Percentiles rank a stretch among this genome's conserved stretches.
These are phyloP conservation scores for Solanum sejunctum DNA, from an alignment of 257 asterid genomes.

Conservation along the genomic window DNA sequence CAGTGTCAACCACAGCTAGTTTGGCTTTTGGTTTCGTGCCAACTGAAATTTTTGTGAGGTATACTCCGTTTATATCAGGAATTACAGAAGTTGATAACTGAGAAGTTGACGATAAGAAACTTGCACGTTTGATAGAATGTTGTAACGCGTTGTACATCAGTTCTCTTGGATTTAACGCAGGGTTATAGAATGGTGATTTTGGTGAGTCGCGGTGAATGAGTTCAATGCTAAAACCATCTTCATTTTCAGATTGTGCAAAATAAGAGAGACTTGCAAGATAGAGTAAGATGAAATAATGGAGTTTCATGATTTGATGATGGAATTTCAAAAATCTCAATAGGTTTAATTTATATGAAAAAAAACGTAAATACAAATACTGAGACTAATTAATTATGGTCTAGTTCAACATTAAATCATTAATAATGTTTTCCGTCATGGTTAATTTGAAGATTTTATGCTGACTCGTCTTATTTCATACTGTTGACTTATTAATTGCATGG, in stretches of 20 bases:
- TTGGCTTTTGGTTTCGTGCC: background rate
- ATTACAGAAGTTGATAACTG: background rate
- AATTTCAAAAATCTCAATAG: background rate
- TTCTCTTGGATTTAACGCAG: background rate
- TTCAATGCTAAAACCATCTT: background rate
- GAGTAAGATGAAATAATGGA: background rate
- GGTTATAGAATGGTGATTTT: background rate
- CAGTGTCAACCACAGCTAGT: background rate
- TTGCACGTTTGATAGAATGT: background rate
- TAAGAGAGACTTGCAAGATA: background rate
- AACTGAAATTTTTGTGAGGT: background rate
- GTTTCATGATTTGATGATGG: background rate
- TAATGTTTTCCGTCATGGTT: background rate
- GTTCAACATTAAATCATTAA: background rate
- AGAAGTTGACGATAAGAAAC: background rate
- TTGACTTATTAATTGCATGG: background rate
- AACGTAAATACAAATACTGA: background rate
- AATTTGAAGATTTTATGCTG: background rate
- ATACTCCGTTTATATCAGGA: background rate
- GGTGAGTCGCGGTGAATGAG: slow-evolving; percentile 3
- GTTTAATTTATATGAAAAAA: background rate
- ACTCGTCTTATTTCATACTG: background rate
- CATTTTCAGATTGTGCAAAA: background rate
- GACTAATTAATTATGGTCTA: background rate
- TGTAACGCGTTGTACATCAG: background rate